Base-by-base conservation (phyloP, 1,139 yeast genomes). In the Geotrichum restrictum region DNA sequence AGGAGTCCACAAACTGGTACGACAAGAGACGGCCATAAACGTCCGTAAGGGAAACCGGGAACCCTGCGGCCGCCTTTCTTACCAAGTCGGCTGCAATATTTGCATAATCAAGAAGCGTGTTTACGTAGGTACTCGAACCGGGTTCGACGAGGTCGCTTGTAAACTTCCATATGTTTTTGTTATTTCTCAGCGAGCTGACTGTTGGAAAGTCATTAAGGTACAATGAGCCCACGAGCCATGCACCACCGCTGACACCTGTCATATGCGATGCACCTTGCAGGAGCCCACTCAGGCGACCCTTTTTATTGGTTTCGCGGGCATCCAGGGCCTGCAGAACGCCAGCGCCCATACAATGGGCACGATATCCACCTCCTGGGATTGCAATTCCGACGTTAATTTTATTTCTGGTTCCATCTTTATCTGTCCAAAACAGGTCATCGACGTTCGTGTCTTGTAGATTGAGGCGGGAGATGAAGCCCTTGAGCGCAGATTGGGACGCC, bases 11-110 rank as follows among this genome's bases (percentile, higher is more conserved):
- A 66, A 83, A 80, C 66, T 85, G 89, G 60, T 82, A 78, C 0
- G 91, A 78, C 51, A 89, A 73, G 1, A 88, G 84, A 64, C 95
- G 75, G n/a, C 94, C 95, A 95, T 95, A 88, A 51, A 85, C 77
- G 71, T 88, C 96, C 11, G 95, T 85, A 52, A 88, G 60, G 7
- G 88, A 78, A 22, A 81, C 71, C 18, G 81, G 80, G 64, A 75
- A 87, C 0, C 95, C 95, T 0, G 93, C 91, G 33, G 78, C 70
- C 54, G 73, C 70, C 64, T 88, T 88, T 27, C 62, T 77, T 13
- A 73, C 69, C 18, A 83, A 69, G 48, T 80, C 82, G 46, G 74
- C 73, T 44, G 69, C 62, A 43, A 83, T 74, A 16, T 65, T 61
- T 47, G 70, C 66, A 71, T 80, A 82, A 62, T 78, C 78, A 7